Evolutionary conservation across 257 asterid genomes (phyloP).

Genomic region (Craterostigma plantagineum): DNA sequence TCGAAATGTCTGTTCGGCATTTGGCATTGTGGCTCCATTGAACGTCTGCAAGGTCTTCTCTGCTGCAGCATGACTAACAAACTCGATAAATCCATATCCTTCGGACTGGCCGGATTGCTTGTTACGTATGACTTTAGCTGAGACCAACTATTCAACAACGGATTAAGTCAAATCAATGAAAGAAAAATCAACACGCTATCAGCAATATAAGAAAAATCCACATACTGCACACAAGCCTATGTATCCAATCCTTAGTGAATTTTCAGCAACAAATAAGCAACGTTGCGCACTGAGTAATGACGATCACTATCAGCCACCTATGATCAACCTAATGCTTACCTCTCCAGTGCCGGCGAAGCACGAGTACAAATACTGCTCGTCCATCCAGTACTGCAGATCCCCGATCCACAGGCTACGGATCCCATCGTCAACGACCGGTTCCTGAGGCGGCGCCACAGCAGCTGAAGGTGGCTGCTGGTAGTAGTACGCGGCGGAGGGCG

Average conservation of each 20-base stretch:
- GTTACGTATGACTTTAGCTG: constrained; percentile 74
- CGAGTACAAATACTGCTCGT: constrained; percentile 37
- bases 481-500: constrained; percentile 37
- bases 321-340: constrained; percentile 15
- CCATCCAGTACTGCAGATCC: constrained; percentile 96
- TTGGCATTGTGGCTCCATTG: constrained; percentile 71
- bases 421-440: constrained; percentile 38
- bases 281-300: too few species aligned
- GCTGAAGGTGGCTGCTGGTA: constrained; percentile 33
- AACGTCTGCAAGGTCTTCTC: constrained; percentile 48
- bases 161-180: background rate
- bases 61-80: constrained; percentile 74
- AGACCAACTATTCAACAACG: constrained; percentile 26
- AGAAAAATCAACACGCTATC: background rate
- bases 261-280: too few species aligned
- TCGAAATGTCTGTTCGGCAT: constrained; percentile 53
- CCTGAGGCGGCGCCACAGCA: constrained; percentile 26
- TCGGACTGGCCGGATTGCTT: constrained; percentile 65
- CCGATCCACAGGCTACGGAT: constrained; percentile 88
- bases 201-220: too few species aligned
- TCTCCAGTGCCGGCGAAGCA: constrained; percentile 58
- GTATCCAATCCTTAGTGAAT: too few species aligned
- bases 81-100: constrained; percentile 86
- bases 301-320: too few species aligned
- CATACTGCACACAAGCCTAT: too few species aligned